Base-by-base conservation (phyloP, 164 flowering plant genomes). In the Nymphaea thermarum region DNA sequence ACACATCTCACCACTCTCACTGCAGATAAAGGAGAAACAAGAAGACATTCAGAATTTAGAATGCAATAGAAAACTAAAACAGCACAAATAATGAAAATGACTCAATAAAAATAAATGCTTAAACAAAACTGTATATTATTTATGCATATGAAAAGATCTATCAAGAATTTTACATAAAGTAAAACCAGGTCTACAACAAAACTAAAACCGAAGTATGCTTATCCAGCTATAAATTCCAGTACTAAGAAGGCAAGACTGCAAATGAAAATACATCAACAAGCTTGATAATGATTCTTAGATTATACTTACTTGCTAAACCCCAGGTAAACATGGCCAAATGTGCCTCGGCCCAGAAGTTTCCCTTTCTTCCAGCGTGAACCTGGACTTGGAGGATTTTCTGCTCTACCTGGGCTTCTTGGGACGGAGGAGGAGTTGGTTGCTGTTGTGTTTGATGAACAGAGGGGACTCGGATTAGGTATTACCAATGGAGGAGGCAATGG, bases 1-100 rank as follows among this genome's bases (percentile, higher is more conserved):
- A 83, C 98, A 90, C 98, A 92, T 92, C 71, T 90, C 98, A 17
- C 95, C 98, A 72, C 89, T 92, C 74, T 86, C 98, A 80, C 98
- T 92, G 42, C 44, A 53, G 71, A 60, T 43, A 64, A 55, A 25
- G 36, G 36, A 25, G 36, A 25, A 25, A 25, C 36, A 25, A 25
- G 36, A 25, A 25, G 36, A 25, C 36, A 25, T 25, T 25, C 36
- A 25, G 36, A 25, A 25, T 25, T 25, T 25, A 25, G 36, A 25
- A 25, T 25, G 36, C 36, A 25, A 25, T 25, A 25, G 36, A 25
- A 25, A 25, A 25, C 36, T 25, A 25, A 25, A 25, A 25, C 36
- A 25, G 36, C 36, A 25, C 36, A 25, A 25, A 25, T 1, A 25
- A 25, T 25, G 36, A 25, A 25, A 25, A 25, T 25, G 36, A 25